Conservation (phyloP, 2,329 filamentous ascomycete species). For the Colletotrichum orchidophilum region DNA sequence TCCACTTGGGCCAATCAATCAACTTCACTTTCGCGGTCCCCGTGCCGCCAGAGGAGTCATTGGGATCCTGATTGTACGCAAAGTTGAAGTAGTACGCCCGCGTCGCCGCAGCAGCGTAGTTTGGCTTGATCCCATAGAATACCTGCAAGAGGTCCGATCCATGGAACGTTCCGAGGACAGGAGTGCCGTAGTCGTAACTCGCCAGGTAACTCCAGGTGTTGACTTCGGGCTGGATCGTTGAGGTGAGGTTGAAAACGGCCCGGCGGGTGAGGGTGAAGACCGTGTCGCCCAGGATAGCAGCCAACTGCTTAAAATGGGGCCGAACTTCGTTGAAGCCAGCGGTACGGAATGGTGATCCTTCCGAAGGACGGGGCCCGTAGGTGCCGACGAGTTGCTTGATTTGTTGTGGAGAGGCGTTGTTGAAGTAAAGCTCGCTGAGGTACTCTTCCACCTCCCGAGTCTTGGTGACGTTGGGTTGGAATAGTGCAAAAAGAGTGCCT, state of each 20-base stretch:
- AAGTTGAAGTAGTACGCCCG: slow-evolving; percentile 69
- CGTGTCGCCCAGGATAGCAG: slow-evolving; percentile 70
- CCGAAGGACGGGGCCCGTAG: slow-evolving; percentile 59
- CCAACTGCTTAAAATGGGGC: slow-evolving; percentile 71
- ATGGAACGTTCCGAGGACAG: slow-evolving; percentile 72
- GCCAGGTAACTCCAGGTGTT: slow-evolving; percentile 69
- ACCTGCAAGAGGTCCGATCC: slow-evolving; percentile 65
- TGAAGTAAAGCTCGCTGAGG: slow-evolving; percentile 58
- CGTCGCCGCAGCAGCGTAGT: slow-evolving; percentile 57
- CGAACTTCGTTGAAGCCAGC: slow-evolving; percentile 67
- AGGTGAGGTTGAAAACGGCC: slow-evolving; percentile 56
- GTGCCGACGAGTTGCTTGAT: slow-evolving; percentile 59
- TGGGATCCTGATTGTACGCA: slow-evolving; percentile 66
- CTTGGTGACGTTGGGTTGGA: slow-evolving; percentile 66
- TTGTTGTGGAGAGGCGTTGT: slow-evolving; percentile 40
- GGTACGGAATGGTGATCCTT: slow-evolving; percentile 70
- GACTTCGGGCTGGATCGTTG: slow-evolving; percentile 52
- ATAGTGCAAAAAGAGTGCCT: slow-evolving; percentile 71
- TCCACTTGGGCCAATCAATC: slow-evolving; percentile 51
- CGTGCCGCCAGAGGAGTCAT: slow-evolving; percentile 48
- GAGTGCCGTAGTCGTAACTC: slow-evolving; percentile 67
- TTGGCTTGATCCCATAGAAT: slow-evolving; percentile 60
- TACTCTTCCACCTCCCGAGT: slow-evolving; percentile 61
- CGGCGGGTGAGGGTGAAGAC: slow-evolving; percentile 56
- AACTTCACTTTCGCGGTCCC: slow-evolving; percentile 14